Evolutionary conservation across 2,329 filamentous ascomycete genomes (phyloP).

Genomic region (Diatrype stigma): DNA sequence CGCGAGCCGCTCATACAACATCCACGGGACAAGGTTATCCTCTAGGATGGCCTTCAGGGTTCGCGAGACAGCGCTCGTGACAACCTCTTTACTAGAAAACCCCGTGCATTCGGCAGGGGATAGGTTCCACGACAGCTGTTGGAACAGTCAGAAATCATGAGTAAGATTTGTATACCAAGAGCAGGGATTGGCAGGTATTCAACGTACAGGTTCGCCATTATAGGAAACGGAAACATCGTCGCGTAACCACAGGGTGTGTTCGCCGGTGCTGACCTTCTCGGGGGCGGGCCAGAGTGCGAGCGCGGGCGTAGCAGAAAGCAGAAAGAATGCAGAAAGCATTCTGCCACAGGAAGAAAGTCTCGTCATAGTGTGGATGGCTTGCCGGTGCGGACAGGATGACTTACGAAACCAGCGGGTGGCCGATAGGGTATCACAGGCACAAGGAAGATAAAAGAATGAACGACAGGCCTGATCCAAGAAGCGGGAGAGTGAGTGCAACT

Average conservation of each 20-base stretch:
- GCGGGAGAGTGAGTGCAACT: neutral
- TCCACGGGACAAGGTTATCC: constrained; percentile 73
- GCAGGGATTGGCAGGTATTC: constrained; percentile 27
- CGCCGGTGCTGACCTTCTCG: constrained; percentile 45
- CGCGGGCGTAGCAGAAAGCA: constrained; percentile 37
- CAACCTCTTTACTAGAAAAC: constrained; percentile 48
- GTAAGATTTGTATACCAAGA: constrained; percentile 8
- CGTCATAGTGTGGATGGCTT: constrained; percentile 11
- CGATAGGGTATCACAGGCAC: constrained; percentile 6
- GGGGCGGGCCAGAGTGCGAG: constrained; percentile 58
- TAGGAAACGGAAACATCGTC: constrained; percentile 51
- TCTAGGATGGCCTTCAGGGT: constrained; percentile 61
- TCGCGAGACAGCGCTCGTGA: constrained; percentile 54
- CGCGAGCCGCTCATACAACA: constrained; percentile 59
- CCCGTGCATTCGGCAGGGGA: constrained; percentile 35
- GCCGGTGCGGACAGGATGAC: constrained; percentile 1
- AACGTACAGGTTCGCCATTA: constrained; percentile 54
- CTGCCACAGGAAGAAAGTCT: constrained; percentile 9
- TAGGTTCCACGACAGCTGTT: constrained; percentile 45
- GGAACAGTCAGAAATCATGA: constrained; percentile 27
- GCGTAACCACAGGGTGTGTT: constrained; percentile 49
- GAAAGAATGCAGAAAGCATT: constrained; percentile 29
- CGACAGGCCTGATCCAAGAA: neutral
- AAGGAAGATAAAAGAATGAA: constrained; percentile 6
- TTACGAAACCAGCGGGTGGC: constrained; percentile 7